Conservation (phyloP, 2,329 filamentous ascomycete species). For the Phyllosticta citriasiana region DNA sequence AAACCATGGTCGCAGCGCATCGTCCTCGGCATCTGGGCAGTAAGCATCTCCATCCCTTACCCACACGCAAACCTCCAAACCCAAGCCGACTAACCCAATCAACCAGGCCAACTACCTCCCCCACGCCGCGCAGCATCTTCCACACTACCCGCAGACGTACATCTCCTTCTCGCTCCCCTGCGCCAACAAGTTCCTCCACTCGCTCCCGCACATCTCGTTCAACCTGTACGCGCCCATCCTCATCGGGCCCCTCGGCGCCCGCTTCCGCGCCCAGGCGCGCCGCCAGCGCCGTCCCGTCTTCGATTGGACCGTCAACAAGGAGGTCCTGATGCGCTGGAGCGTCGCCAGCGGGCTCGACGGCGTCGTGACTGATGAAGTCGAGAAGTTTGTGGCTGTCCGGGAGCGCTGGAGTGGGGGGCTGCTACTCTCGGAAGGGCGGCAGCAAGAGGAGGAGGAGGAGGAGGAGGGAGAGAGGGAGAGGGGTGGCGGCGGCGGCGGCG, state of each 20-base stretch:
- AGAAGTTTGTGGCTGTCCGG: slow-evolving; percentile 50
- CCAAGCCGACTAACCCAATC: neutral
- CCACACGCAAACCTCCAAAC: slow-evolving; percentile 1
- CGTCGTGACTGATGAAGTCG: slow-evolving; percentile 77
- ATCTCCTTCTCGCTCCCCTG: slow-evolving; percentile 59
- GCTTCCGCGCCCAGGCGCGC: slow-evolving; percentile 55
- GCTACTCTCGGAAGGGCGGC: slow-evolving; percentile 14
- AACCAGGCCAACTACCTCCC: slow-evolving; percentile 55
- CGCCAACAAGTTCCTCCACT: slow-evolving; percentile 58
- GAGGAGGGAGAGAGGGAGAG: slow-evolving; percentile 16
- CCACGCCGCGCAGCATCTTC: slow-evolving; percentile 51
- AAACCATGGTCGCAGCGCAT: slow-evolving; percentile 63
- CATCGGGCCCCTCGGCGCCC: slow-evolving; percentile 54
- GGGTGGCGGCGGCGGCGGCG: neutral
- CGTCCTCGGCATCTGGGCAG: slow-evolving; percentile 74
- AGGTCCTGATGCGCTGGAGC: slow-evolving; percentile 71
- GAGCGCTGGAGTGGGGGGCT: slow-evolving; percentile 26
- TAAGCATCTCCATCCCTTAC: slow-evolving; percentile 22
- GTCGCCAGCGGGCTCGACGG: slow-evolving; percentile 60
- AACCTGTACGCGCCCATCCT: slow-evolving; percentile 65
- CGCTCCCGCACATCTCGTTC: slow-evolving; percentile 59
- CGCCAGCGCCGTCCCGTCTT: slow-evolving; percentile 51
- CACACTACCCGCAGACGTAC: slow-evolving; percentile 53
- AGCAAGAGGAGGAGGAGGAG: slow-evolving; percentile 30
- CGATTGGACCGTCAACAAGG: slow-evolving; percentile 81